phyloP scores from a whole-genome alignment of 768 basidiomycete genomes.

The Calocybe cyanea region DNA sequence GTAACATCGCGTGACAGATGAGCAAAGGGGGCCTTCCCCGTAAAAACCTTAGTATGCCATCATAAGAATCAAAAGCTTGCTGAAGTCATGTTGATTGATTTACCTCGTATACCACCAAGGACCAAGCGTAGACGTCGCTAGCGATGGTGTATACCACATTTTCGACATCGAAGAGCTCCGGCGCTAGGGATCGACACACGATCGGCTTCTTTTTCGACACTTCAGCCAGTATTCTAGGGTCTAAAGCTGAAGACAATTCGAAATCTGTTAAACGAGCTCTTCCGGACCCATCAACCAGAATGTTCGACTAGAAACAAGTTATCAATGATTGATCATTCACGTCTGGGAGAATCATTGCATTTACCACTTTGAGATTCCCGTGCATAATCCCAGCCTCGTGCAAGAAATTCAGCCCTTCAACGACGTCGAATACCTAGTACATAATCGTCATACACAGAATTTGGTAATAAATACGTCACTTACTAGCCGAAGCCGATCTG shows the following conservation, averaged over 20 bases:
- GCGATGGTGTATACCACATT: conserved; percentile 9
- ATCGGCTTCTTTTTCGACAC: conserved; percentile 16
- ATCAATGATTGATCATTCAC: neutral
- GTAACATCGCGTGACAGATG: neutral
- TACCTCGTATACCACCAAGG: conserved; percentile 25
- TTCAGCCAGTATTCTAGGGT: conserved; percentile 12
- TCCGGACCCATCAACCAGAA: conserved; percentile 18
- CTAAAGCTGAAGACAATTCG: conserved; percentile 18
- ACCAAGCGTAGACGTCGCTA: conserved; percentile 25
- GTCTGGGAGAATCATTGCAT: neutral
- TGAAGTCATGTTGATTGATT: neutral
- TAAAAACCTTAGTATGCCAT: neutral
- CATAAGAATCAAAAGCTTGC: neutral
- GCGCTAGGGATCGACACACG: conserved; percentile 24
- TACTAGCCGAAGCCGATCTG: conserved; percentile 12
- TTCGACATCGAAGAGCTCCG: conserved; percentile 17
- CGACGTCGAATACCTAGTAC: conserved; percentile 12
- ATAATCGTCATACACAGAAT: neutral
- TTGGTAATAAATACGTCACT: neutral
- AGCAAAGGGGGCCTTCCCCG: neutral
- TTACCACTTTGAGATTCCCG: conserved; percentile 26
- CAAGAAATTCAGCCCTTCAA: conserved; percentile 20
- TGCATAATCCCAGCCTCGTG: conserved; percentile 21
- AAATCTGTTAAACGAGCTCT: conserved; percentile 24
- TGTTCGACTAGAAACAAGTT: conserved; percentile 19